Evolutionary conservation across 2,329 filamentous ascomycete species (phyloP).

Genomic region (Aspergillus tanneri): DNA sequence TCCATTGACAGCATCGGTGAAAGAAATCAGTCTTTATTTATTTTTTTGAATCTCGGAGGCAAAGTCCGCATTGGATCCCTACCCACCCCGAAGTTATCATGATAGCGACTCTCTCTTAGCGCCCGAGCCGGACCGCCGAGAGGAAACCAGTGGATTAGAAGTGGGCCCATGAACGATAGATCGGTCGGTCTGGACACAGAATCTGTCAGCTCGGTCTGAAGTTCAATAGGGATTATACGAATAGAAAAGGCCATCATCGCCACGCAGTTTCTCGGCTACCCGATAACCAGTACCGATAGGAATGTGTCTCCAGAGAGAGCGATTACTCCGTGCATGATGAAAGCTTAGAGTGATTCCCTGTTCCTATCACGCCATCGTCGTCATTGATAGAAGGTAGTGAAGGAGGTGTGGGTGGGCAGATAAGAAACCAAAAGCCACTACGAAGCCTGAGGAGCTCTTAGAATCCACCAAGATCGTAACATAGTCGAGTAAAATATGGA

Average conservation of each 20-base stretch:
- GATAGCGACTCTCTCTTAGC: constrained; percentile 14
- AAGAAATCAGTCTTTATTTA: not conserved
- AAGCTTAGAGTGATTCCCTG: constrained; percentile 4
- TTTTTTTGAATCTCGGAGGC: constrained; percentile 12
- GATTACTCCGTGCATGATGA: constrained; percentile 2
- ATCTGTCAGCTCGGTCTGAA: constrained; percentile 2
- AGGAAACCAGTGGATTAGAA: constrained; percentile 5
- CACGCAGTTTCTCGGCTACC: constrained; percentile 10
- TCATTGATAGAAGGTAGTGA: constrained; percentile 5
- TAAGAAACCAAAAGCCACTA: constrained; percentile 7
- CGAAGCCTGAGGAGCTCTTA: constrained; percentile 10
- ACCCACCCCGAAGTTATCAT: not conserved
- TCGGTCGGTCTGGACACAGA: constrained; percentile 11
- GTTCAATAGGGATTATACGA: constrained; percentile 1
- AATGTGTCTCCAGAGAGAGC: not conserved
- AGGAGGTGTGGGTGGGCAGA: constrained; percentile 5
- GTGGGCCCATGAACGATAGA: constrained; percentile 9
- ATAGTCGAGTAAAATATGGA: constrained; percentile 5
- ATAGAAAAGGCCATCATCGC: constrained; percentile 2
- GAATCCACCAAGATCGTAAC: constrained; percentile 8
- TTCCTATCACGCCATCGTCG: constrained; percentile 5
- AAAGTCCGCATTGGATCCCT: constrained; percentile 17
- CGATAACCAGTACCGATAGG: constrained; percentile 6
- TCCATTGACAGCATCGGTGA: not conserved
- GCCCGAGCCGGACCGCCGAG: constrained; percentile 18